These are phyloP conservation scores for Cucurbita argyrosperma DNA, from an alignment of 306 rosid genomes.

Conservation along the genomic window DNA sequence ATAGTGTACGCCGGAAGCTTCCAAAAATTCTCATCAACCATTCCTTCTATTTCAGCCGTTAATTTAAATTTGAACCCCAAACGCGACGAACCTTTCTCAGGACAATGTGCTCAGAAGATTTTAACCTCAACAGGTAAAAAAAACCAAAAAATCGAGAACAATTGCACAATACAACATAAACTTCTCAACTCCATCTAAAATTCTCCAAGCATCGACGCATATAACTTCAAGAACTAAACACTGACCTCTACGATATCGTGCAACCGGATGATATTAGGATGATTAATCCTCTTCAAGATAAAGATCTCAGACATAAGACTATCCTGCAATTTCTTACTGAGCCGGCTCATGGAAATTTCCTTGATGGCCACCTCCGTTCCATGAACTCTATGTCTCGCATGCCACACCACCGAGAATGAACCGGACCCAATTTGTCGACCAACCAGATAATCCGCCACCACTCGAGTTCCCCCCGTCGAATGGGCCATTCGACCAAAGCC, in stretches of 20 bases:
- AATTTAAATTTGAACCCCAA: not conserved
- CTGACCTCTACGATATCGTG: slow-evolving; percentile 78
- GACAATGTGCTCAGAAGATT: not conserved
- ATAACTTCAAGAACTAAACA: not conserved
- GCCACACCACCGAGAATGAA: slow-evolving; percentile 97
- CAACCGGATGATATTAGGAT: slow-evolving; percentile 80
- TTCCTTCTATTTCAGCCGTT: not conserved
- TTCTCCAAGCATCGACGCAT: not conserved
- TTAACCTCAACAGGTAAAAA: not conserved
- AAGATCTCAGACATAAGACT: slow-evolving; percentile 85
- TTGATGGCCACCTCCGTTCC: slow-evolving; percentile 97
- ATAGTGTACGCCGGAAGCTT: not conserved
- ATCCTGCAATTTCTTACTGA: slow-evolving; percentile 80
- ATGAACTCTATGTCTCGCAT: slow-evolving; percentile 68
- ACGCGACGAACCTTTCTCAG: not conserved
- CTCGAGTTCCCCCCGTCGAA: slow-evolving; percentile 36
- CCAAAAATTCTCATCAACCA: not conserved
- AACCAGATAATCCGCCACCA: slow-evolving; percentile 67
- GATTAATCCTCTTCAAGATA: slow-evolving; percentile 67
- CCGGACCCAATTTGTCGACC: slow-evolving; percentile 86
- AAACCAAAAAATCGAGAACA: not conserved
- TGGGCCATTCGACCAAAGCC: slow-evolving; percentile 41
- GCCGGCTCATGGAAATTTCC: slow-evolving; percentile 68
- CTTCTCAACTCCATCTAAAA: not conserved
- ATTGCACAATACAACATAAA: not conserved